Percentiles rank a stretch among this genome's conserved stretches.
These are phyloP conservation scores for Leccinum subgranulosum DNA, from an alignment of 768 basidiomycete genomes.

Conservation along the genomic window DNA sequence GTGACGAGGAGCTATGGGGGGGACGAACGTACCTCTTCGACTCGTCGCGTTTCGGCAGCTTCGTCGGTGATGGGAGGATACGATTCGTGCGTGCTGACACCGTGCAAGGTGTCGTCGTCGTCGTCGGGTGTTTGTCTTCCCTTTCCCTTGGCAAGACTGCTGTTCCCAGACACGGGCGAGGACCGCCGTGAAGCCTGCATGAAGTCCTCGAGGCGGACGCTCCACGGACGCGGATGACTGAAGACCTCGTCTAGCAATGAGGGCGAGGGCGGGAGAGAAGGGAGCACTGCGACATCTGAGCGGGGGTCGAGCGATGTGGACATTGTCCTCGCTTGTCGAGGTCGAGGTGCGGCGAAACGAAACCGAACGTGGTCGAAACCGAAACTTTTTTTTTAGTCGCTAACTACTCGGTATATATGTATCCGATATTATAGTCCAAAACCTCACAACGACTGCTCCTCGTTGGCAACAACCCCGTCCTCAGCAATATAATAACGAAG, in stretches of 20 bases:
- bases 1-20: not conserved
- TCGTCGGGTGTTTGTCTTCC: conserved; percentile 29
- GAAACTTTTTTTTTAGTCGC: no score
- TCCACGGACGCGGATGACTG: conserved; percentile 33
- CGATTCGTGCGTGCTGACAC: conserved; percentile 17
- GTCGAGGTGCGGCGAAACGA: not conserved
- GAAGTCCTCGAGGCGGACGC: conserved; percentile 25
- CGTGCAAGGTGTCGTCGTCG: conserved; percentile 19
- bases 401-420: no score
- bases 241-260: conserved; percentile 46
- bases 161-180: conserved; percentile 5
- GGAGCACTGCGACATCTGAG: conserved; percentile 8
- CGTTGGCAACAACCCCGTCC: not conserved
- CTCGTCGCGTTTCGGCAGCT: conserved; percentile 60
- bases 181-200: conserved; percentile 18
- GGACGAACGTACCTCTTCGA: conserved; percentile 60
- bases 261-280: conserved; percentile 38
- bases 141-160: conserved; percentile 25
- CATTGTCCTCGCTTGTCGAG: conserved; percentile 16
- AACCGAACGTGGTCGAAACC: not conserved
- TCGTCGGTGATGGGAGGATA: conserved; percentile 73
- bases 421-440: no score
- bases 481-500: conserved; percentile 51
- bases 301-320: conserved; percentile 13
- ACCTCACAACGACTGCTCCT: not conserved